Evolutionary conservation across 2,329 filamentous ascomycete genomes (phyloP).

Genomic region (Aspergillus hiratsukae): DNA sequence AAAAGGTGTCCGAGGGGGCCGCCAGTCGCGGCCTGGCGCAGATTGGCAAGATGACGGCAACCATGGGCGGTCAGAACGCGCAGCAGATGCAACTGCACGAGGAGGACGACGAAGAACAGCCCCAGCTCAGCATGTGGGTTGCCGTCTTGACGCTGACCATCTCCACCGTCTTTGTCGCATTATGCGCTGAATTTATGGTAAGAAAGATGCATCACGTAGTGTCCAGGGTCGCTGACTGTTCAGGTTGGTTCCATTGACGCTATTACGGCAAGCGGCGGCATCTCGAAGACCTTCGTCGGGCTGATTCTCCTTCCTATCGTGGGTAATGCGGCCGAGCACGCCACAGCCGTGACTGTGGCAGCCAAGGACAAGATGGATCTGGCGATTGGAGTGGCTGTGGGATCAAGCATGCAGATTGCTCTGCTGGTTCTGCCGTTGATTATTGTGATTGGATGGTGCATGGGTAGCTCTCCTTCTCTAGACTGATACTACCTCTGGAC

Average conservation of each 20-base stretch:
- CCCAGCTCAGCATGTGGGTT: conserved; percentile 67
- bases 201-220: conserved; percentile 1
- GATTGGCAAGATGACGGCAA: conserved; percentile 51
- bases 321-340: conserved; percentile 63
- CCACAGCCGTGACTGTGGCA: conserved; percentile 58
- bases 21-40: conserved; percentile 47
- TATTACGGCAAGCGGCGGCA: conserved; percentile 44
- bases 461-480: conserved; percentile 32
- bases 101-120: conserved; percentile 69
- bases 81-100: conserved; percentile 46
- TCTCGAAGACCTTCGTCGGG: conserved; percentile 60
- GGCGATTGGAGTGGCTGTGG: conserved; percentile 63
- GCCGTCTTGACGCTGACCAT: conserved; percentile 66
- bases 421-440: conserved; percentile 58
- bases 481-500: not conserved
- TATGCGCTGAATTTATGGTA: conserved; percentile 66
- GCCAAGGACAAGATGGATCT: conserved; percentile 66
- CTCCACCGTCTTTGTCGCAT: conserved; percentile 74
- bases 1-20: conserved; percentile 48
- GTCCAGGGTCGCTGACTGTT: not conserved
- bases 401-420: conserved; percentile 62
- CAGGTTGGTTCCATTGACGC: conserved; percentile 53
- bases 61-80: conserved; percentile 48
- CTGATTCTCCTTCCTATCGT: conserved; percentile 62
- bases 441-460: conserved; percentile 59